Evolutionary conservation across 768 basidiomycete genomes (phyloP).

Genomic region (Boletus bicolor): DNA sequence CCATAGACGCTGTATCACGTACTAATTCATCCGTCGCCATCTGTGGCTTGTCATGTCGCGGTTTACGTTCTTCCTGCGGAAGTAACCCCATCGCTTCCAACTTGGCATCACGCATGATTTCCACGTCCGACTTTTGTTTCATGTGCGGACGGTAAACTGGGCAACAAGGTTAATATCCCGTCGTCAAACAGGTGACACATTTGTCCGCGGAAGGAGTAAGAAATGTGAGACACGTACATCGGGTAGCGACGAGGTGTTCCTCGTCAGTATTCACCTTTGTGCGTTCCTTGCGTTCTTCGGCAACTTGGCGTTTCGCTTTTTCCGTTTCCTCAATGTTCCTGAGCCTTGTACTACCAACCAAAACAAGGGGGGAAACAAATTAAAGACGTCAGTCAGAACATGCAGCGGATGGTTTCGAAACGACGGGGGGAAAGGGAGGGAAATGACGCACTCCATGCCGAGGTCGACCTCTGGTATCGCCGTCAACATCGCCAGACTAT

Average conservation of each 20-base stretch:
- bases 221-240: slow-evolving; percentile 57
- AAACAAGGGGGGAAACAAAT: too few species aligned
- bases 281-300: slow-evolving; percentile 64
- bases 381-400: too few species aligned
- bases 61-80: slow-evolving; percentile 37
- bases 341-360: slow-evolving; percentile 62
- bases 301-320: slow-evolving; percentile 86
- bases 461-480: slow-evolving; percentile 98
- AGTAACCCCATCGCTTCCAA: slow-evolving; percentile 80
- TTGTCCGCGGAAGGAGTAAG: background rate
- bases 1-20: slow-evolving; percentile 22
- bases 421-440: background rate
- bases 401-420: background rate
- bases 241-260: slow-evolving; percentile 79
- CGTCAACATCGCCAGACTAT: slow-evolving; percentile 92
- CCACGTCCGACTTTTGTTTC: slow-evolving; percentile 80
- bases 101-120: slow-evolving; percentile 85
- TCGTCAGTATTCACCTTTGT: slow-evolving; percentile 61
- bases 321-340: slow-evolving; percentile 98
- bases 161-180: background rate
- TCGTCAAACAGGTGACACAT: background rate
- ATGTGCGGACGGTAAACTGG: slow-evolving; percentile 83
- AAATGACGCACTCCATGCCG: slow-evolving; percentile 86
- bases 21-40: slow-evolving; percentile 93
- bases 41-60: slow-evolving; percentile 57